phyloP scores from a whole-genome alignment of 2,329 filamentous ascomycete species.

The Calonectria henricotiae region DNA sequence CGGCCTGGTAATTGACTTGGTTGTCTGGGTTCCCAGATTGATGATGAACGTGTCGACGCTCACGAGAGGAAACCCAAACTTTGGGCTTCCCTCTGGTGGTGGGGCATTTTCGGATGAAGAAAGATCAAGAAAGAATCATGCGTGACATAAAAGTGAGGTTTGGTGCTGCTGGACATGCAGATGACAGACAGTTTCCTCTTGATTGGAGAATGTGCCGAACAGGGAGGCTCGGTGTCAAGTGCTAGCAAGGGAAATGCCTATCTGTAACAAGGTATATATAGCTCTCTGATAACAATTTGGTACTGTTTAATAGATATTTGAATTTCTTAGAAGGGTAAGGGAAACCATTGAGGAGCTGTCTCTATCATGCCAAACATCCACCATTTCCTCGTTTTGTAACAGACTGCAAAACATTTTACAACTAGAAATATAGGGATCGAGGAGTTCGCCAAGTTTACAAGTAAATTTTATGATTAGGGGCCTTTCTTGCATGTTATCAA shows the following conservation, averaged over 20 bases:
- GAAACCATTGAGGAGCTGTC: too few relatives aligned
- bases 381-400: too few relatives aligned
- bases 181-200: not conserved
- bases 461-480: too few relatives aligned
- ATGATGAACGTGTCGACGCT: constrained; percentile 32
- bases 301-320: not conserved
- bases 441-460: too few relatives aligned
- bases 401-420: too few relatives aligned
- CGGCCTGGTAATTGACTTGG: constrained; percentile 11
- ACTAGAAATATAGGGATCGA: too few relatives aligned
- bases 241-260: constrained; percentile 11
- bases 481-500: not conserved
- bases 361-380: too few relatives aligned
- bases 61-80: constrained; percentile 19
- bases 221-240: constrained; percentile 4
- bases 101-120: constrained; percentile 19
- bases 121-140: not conserved
- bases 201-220: constrained; percentile 21
- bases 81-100: not conserved
- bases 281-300: not conserved
- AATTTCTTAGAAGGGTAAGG: too few relatives aligned
- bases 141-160: constrained; percentile 27
- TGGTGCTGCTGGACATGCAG: not conserved
- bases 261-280: not conserved
- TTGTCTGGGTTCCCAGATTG: constrained; percentile 26